phyloP scores from a whole-genome alignment of 1,284 basidiomycete genomes.

The Microbotryum violaceum region DNA sequence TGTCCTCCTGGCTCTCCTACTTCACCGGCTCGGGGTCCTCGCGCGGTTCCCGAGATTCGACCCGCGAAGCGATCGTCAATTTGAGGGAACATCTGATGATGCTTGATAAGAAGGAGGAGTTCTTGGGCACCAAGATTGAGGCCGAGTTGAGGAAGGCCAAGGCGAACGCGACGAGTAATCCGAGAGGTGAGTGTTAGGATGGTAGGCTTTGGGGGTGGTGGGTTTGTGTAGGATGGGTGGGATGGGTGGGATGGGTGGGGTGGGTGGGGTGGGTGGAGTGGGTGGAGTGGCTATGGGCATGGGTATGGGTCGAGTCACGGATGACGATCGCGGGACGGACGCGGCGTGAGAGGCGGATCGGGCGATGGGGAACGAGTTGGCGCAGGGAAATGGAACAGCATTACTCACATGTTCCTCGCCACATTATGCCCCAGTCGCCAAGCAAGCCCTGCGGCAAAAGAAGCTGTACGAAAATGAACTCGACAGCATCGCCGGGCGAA shows the following conservation, averaged over 20 bases:
- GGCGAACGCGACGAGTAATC: slow-evolving; percentile 88
- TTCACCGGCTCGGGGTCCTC: slow-evolving; percentile 37
- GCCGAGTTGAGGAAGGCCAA: slow-evolving; percentile 88
- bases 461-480: slow-evolving; percentile 84
- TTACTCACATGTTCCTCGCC: not conserved
- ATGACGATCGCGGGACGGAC: not conserved
- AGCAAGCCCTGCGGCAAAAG: slow-evolving; percentile 88
- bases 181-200: slow-evolving; percentile 60
- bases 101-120: slow-evolving; percentile 99
- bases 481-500: slow-evolving; percentile 75
- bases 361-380: not conserved
- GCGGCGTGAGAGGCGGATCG: not conserved
- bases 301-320: too few relatives aligned
- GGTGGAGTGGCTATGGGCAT: too few relatives aligned
- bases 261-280: not conserved
- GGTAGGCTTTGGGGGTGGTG: not conserved
- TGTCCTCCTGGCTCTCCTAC: slow-evolving; percentile 81
- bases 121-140: slow-evolving; percentile 92
- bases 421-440: slow-evolving; percentile 54
- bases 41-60: slow-evolving; percentile 33
- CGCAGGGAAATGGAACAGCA: not conserved
- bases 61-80: slow-evolving; percentile 45
- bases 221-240: not conserved
- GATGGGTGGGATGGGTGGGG: not conserved
- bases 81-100: slow-evolving; percentile 54